Base-by-base conservation (phyloP, 495 filamentous ascomycete species). In the Friedmanniomyces simplex region DNA sequence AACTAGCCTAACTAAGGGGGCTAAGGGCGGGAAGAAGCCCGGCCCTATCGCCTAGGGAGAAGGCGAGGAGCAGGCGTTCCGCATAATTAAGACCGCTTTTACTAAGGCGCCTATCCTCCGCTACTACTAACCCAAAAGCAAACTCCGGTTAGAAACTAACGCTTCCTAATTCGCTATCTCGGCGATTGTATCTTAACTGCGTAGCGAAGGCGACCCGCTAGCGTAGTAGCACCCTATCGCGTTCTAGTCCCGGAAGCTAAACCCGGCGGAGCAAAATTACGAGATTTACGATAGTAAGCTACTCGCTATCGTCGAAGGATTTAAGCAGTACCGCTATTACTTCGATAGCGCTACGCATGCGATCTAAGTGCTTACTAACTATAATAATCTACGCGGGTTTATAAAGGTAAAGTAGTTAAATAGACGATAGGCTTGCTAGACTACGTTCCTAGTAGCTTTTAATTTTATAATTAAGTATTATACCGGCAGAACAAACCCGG, bases 381-480 rank as follows among this genome's bases (percentile, higher is more conserved):
- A 61, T 52, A 61, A 57, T 22, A 61, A 61, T 28, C 59, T 61
- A 12, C 7, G 39, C 5, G 26, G 47, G n/a, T 57, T 61, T 49
- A 61, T 52, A 24, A 24, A 10, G 12, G 47, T 43, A 42, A 51
- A 61, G 42, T n/a, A 30, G 13, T 28, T 73, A 20, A 71, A 65
- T 49, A 20, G 54, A 26, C 25, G 58, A 48, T 49, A 71, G 60
- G 63, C 58, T 2, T 0, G 50, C 37, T 72, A 57, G 55, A 34
- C 46, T 1, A 50, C 67, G 41, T 65, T 61, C 45, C 52, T 75
- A 2, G 58, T 42, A 0, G 1, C 54, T 25, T 72, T 69, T 50
- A 63, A 73, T 36, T 72, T 72, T 41, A 48, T 42, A 10, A 68
- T 43, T 3, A 13, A 43, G 39, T 16, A 43, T 43, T 16, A 26